Conservation (phyloP, 768 basidiomycete genomes). For the Hemileccinum rubropunctum region DNA sequence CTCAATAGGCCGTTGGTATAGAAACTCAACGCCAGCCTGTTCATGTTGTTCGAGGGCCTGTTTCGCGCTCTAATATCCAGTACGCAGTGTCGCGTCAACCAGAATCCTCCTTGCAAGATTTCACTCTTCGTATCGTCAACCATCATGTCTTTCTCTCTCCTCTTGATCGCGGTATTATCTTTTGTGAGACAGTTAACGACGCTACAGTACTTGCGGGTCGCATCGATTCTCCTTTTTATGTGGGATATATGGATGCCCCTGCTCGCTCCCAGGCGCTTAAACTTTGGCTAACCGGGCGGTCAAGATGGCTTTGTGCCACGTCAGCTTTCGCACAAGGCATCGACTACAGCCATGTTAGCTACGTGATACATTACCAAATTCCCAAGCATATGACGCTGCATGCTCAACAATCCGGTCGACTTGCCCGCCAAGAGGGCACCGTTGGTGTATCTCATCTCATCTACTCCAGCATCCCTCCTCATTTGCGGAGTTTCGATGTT, state of each 20-base stretch:
- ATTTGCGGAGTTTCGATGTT: not conserved
- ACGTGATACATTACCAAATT: conserved; percentile 1
- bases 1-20: not conserved
- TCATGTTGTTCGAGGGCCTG: not conserved
- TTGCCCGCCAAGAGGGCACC: not conserved
- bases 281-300: not conserved
- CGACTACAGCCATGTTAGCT: conserved; percentile 2
- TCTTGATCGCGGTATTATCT: not conserved
- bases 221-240: not conserved
- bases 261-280: not conserved
- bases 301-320: conserved; percentile 5
- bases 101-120: too few relatives aligned
- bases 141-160: not conserved
- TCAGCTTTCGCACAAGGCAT: conserved; percentile 7
- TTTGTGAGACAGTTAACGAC: not conserved
- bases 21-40: not conserved
- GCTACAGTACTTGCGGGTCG: not conserved
- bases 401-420: conserved; percentile 4
- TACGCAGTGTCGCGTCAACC: too few relatives aligned
- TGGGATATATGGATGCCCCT: not conserved
- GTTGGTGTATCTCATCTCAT: conserved; percentile 1
- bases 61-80: not conserved
- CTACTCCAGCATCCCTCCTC: not conserved
- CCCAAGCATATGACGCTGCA: conserved; percentile 5
- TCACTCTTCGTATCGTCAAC: too few relatives aligned